Evolutionary conservation across 805 yeast genomes (phyloP), one percentile per base, ranked within the genome.

Genomic region (Metschnikowia peoriensis): DNA sequence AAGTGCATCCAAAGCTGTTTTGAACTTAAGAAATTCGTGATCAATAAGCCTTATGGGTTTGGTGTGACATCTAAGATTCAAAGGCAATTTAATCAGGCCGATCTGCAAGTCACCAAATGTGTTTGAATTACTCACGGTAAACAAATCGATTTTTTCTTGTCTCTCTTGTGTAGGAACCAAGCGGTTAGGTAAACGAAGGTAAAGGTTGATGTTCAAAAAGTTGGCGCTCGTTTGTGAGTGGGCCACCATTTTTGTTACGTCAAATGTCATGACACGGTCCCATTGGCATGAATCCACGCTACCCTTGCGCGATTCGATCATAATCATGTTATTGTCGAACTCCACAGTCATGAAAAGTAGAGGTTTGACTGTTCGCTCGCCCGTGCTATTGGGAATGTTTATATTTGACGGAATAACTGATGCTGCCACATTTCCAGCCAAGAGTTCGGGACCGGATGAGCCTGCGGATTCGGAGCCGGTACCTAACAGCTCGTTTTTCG

Each of bases 301-400:
- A 39, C 97, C 97, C 49, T 88, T 82, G 29, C 85, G 82, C 2
- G 98, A 94, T 60, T 91, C 96, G 47, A 93, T 84, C 14, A 91
- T 80, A 57, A 94, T 86, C 59, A 92, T 94, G 47, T 93, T 90
- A 70, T 94, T 94, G 71, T 94, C 99, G 66, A 91, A 93, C 70
- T 94, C 99, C 43, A 94, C 78, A 1, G 96, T 90, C 63, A 92
- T 80, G 68, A 89, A 89, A 38, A 94, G 79, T 54, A 96, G 78
- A 15, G 94, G 82, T 59, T 83, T 83, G 56, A 82, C 78, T 37
- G 79, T 71, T 47, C 76, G 76, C 43, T 72, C 74, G 15, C 59
- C 84, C n/a, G 47, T 38, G 38, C 54, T 56, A 32, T 80, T 79
- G 14, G 88, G 85, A 42, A 82, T 72, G 45, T 81, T 71, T 41